Conservation (phyloP, 2,329 filamentous ascomycete species). For the Cercospora nicotianae region DNA sequence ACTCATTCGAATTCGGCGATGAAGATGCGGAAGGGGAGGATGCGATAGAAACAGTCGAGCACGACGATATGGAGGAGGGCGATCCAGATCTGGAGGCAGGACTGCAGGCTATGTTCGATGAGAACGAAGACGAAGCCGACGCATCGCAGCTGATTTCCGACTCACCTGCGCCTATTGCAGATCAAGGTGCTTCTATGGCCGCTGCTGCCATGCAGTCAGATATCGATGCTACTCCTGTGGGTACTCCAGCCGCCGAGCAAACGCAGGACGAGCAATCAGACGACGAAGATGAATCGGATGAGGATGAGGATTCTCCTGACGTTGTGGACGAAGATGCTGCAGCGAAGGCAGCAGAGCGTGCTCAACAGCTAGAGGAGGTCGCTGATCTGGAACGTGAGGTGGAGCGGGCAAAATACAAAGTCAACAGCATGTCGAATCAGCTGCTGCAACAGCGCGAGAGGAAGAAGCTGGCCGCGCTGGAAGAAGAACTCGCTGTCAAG, state of each 20-base stretch:
- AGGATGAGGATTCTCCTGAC: conserved; percentile 44
- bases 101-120: conserved; percentile 43
- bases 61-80: conserved; percentile 44
- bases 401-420: conserved; percentile 40
- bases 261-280: conserved; percentile 34
- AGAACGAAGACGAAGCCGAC: conserved; percentile 34
- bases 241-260: conserved; percentile 27
- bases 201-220: conserved; percentile 28
- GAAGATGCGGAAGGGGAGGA: conserved; percentile 47
- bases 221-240: conserved; percentile 26
- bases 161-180: conserved; percentile 33
- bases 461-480: conserved; percentile 52
- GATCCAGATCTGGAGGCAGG: conserved; percentile 35
- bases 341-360: conserved; percentile 49
- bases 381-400: conserved; percentile 56
- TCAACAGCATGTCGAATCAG: conserved; percentile 46
- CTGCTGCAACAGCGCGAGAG: conserved; percentile 53
- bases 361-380: conserved; percentile 55
- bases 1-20: conserved; percentile 41
- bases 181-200: conserved; percentile 31
- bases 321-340: conserved; percentile 55
- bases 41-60: conserved; percentile 37
- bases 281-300: conserved; percentile 47
- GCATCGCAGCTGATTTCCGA: conserved; percentile 31
- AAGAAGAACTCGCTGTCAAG: conserved; percentile 57